Percentiles rank a stretch among this genome's conserved stretches.
Conservation (phyloP, 805 yeast genomes). For the Teunomyces barrocoloradensis region DNA sequence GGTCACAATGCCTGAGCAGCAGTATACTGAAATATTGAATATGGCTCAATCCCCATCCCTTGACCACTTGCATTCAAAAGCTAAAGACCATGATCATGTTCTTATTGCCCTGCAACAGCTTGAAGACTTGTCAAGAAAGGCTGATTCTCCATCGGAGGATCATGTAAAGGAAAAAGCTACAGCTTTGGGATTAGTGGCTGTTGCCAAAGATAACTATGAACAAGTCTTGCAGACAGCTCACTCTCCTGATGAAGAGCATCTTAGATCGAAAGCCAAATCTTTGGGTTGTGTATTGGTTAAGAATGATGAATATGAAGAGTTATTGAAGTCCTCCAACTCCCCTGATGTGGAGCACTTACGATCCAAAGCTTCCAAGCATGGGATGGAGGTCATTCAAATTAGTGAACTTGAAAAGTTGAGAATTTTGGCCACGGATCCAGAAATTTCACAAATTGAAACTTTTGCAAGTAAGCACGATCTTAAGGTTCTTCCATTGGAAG, state of each 20-base stretch:
- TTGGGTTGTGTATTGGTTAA: slow-evolving; percentile 8
- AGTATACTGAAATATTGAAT: slow-evolving; percentile 13
- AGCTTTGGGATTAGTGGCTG: slow-evolving; percentile 10
- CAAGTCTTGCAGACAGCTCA: slow-evolving; percentile 8
- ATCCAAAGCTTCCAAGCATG: slow-evolving; percentile 4
- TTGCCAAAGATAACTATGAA: slow-evolving; percentile 11
- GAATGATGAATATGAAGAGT: slow-evolving; percentile 14
- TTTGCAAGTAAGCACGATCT: slow-evolving; percentile 15
- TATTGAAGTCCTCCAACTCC: slow-evolving; percentile 15
- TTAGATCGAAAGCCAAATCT: slow-evolving; percentile 8
- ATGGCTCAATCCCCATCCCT: slow-evolving; percentile 19
- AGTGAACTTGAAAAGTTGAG: slow-evolving; percentile 3
- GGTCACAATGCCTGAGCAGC: slow-evolving; percentile 6
- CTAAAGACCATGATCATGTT: slow-evolving; percentile 8
- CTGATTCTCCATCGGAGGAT: slow-evolving; percentile 6
- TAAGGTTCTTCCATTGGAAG: slow-evolving; percentile 5
- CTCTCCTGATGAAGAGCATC: slow-evolving; percentile 11
- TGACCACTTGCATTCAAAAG: slow-evolving; percentile 18
- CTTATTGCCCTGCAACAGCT: slow-evolving; percentile 5
- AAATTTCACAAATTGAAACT: slow-evolving; percentile 7
- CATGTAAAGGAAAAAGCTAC: slow-evolving; percentile 12
- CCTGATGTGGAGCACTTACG: slow-evolving; percentile 10
- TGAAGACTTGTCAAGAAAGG: slow-evolving; percentile 5
- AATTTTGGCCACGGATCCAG: slow-evolving; percentile 8
- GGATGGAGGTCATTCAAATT: background rate